Base-by-base conservation (phyloP, 805 yeast genomes). In the Saitoella complicata region DNA sequence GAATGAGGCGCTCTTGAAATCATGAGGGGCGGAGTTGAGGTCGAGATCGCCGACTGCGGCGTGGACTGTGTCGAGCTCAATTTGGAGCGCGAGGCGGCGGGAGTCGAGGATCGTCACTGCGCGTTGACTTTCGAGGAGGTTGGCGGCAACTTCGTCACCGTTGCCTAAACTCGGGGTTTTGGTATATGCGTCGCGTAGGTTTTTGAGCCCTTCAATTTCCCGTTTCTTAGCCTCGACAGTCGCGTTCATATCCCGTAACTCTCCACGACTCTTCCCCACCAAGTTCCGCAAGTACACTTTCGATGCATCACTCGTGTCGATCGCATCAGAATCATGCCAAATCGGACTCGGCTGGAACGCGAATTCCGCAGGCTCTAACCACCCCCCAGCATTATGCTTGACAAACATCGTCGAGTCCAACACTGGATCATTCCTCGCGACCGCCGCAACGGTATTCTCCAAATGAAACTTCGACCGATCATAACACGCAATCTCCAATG, bases 251-350 rank as follows among this genome's bases (percentile, higher is more conserved):
- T 53, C 53, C n/a, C 45, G 45, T n/a, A 58, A 52, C 37, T 52
- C 53, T 10, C 53, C 49, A n/a, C 50, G 40, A 7, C 67, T 56
- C 29, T 61, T 59, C 31, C 55, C 52, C 9, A 65, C 56, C 43
- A 58, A 53, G 32, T 64, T 65, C 12, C 66, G 57, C 42, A 66
- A 52, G 44, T 50, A 57, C 40, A 54, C 50, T 45, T 60, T 53
- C 5, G 63, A 58, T 13, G 53, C 49, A 38, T 72, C 76, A 39
- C 72, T 70, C 5, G 71, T 66, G 1, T 76, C 70, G 50, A 79
- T 69, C 34, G 72, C 65, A 51, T 85, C 95, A 61, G 91, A 96
- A 56, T 91, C 98, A 62, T 88, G 97, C 98, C 98, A 91, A 38
- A 91, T 79, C 32, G 86, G 78, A 30, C 94, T 78, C 1, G 97